Base-by-base conservation (phyloP, 2,329 filamentous ascomycete species). In the Ophiostoma tasmaniense region DNA sequence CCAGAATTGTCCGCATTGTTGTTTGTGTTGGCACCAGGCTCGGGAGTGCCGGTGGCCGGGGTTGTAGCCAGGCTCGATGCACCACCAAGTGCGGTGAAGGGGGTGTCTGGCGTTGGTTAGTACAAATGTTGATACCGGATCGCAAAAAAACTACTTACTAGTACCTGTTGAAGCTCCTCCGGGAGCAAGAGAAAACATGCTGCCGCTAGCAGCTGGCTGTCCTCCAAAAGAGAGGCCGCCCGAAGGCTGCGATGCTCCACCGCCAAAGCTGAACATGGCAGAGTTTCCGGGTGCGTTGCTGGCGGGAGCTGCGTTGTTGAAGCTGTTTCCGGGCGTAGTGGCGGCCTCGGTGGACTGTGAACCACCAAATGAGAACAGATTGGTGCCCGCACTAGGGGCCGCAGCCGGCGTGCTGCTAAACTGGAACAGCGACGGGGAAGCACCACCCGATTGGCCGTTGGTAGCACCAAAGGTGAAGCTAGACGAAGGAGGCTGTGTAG, bases 51-150 rank as follows among this genome's bases (percentile, higher is more conserved):
- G 72, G 81, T 82, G 72, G 83, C 84, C 71, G 85, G 85, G 72
- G 85, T 87, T 50, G 84, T 87, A 67, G 84, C 85, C 77, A 87
- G 78, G 76, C 85, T 87, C 71, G 85, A 87, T 73, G 84, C 84
- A 74, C 84, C 84, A 73, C 83, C 84, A 76, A 87, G 81, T 75
- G 68, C 71, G 67, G 81, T 83, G 73, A 84, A 82, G 72, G 83
- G 83, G 76, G 83, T 83, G 79, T 85, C 83, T 84, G 79, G 3
- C n/a, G 17, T 64, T n/a, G 17, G 64, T 70, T 64, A 70, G 42
- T 33, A 50, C 17, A n/a, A 25, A 17, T 39, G 20, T n/a, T 33
- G 42, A 25, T 55, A 11, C 25, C n/a, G 8, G 17, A 52, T 25
- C 11, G 22, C 14, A 30, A 45, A 25, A 45, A 20, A 4, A 62